phyloP scores from a whole-genome alignment of 129 eudicot species.

The Centella asiatica region DNA sequence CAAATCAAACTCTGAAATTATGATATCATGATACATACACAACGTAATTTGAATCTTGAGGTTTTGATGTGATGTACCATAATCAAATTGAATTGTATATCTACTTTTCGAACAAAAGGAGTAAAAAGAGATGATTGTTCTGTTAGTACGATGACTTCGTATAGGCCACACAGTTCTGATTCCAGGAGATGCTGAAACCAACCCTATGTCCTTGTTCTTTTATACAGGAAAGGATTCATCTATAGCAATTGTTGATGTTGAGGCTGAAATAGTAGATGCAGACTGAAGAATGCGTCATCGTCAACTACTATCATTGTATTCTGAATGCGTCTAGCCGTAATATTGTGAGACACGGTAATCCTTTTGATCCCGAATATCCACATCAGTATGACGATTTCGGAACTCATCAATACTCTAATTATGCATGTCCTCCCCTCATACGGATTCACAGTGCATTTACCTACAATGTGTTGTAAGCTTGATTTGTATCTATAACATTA shows the following conservation, averaged over 20 bases:
- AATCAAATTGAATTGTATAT: too few species aligned
- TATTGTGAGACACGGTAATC: not conserved
- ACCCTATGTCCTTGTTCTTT: slow-evolving; percentile 3
- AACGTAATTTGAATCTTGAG: too few species aligned
- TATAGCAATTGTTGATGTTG: slow-evolving; percentile 57
- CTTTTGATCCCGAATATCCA: not conserved
- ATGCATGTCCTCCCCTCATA: not conserved
- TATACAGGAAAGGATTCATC: slow-evolving; percentile 55
- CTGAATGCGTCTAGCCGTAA: slow-evolving; percentile 1
- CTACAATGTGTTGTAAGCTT: too few species aligned
- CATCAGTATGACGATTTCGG: not conserved
- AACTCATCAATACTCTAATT: not conserved
- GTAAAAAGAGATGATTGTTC: not conserved
- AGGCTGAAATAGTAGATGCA: slow-evolving; percentile 77
- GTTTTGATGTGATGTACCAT: too few species aligned
- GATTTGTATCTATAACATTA: too few species aligned
- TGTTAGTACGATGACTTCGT: not conserved
- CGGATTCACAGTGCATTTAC: too few species aligned
- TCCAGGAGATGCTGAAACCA: not conserved
- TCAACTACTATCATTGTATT: too few species aligned
- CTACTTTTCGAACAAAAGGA: too few species aligned
- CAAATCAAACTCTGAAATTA: too few species aligned
- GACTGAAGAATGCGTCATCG: slow-evolving; percentile 51
- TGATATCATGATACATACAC: too few species aligned
- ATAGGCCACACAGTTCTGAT: not conserved